These are phyloP conservation scores for Entomortierella beljakovae DNA, from an alignment of 192 early-diverging fungal species.

Conservation along the genomic window DNA sequence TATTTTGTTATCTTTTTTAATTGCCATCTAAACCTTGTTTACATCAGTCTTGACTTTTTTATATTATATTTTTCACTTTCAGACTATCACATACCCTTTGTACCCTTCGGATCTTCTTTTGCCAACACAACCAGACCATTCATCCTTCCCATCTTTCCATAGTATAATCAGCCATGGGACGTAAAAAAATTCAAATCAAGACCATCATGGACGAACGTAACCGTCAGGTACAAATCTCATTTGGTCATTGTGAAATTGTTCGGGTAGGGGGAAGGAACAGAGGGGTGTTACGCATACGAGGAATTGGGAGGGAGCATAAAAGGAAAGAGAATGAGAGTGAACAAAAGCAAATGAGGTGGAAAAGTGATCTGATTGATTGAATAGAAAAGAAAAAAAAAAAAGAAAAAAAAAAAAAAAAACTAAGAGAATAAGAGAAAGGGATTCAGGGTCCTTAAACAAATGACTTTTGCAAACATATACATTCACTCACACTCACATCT, in stretches of 20 bases:
- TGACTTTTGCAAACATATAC: no score
- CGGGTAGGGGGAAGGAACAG: no score
- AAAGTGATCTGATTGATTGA: no score
- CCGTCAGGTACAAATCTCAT: conserved; percentile 75
- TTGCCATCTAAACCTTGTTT: not conserved
- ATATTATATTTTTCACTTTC: not conserved
- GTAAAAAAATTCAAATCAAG: conserved; percentile 96
- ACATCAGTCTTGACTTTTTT: not conserved
- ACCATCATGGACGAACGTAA: conserved; percentile 91
- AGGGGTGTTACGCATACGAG: no score
- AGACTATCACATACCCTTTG: not conserved
- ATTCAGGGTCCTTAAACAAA: no score
- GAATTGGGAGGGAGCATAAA: no score
- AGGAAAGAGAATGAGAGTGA: not conserved
- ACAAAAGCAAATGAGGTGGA: not conserved
- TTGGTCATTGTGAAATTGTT: no score
- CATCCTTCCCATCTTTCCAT: not conserved
- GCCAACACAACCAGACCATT: no score
- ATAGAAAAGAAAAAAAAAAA: not conserved
- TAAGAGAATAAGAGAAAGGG: not conserved
- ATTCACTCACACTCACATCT: no score
- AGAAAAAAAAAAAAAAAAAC: not conserved
- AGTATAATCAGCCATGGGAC: conserved; percentile 74
- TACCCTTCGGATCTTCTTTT: not conserved
- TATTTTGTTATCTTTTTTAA: not conserved